Evolutionary conservation across 2,329 filamentous ascomycete species (phyloP).

Genomic region (Colletotrichum tamarilloi): DNA sequence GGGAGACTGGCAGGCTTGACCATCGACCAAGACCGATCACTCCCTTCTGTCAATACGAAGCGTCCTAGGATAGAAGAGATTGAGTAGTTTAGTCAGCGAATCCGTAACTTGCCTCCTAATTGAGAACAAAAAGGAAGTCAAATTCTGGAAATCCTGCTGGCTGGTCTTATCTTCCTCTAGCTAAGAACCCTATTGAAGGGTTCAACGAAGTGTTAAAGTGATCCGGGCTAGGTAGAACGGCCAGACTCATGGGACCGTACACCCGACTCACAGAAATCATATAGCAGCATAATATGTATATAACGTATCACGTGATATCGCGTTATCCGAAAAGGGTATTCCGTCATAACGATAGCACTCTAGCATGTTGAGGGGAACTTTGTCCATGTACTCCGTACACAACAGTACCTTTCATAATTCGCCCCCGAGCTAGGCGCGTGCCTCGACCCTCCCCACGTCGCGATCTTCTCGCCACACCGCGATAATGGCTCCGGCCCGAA

Average conservation of each 20-base stretch:
- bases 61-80: constrained; percentile 68
- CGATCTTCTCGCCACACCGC: constrained; percentile 17
- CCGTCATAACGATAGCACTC: not conserved
- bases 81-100: constrained; percentile 53
- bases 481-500: constrained; percentile 30
- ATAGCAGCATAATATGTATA: not conserved
- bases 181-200: not conserved
- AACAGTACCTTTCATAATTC: constrained; percentile 2
- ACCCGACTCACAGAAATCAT: not conserved
- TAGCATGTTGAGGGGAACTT: not conserved
- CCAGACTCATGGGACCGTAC: not conserved
- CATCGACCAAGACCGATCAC: constrained; percentile 23
- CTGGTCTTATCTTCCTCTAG: not conserved
- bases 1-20: constrained; percentile 19
- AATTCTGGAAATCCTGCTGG: not conserved
- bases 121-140: not conserved
- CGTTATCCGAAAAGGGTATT: not conserved
- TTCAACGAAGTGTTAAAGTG: not conserved
- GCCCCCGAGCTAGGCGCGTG: constrained; percentile 6
- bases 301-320: not conserved
- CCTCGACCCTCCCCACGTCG: not conserved
- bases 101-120: not conserved
- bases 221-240: not conserved
- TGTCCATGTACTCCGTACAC: not conserved
- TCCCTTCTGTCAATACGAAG: constrained; percentile 22